Conservation (phyloP, 2,329 filamentous ascomycete genomes). For the Cordyceps farinosa region DNA sequence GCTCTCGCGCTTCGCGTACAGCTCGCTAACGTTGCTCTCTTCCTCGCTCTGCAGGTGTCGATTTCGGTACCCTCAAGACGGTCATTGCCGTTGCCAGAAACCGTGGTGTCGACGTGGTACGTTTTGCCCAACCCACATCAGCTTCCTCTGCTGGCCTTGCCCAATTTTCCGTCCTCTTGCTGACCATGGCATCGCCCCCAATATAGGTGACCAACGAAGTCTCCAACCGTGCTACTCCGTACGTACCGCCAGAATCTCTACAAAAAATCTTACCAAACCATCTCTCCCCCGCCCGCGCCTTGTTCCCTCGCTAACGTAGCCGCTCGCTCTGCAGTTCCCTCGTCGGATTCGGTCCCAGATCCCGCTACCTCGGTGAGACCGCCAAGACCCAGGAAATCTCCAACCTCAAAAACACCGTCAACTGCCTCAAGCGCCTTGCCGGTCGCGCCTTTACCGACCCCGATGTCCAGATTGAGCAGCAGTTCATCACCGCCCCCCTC, state of each 20-base stretch:
- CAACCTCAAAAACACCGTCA: slow-evolving; percentile 98
- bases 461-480: slow-evolving; percentile 88
- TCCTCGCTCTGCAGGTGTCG: slow-evolving; percentile 60
- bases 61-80: slow-evolving; percentile 95
- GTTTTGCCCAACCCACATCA: slow-evolving; percentile 42
- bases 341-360: slow-evolving; percentile 92
- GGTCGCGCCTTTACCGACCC: slow-evolving; percentile 85
- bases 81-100: slow-evolving; percentile 97
- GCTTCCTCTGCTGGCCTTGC: not conserved
- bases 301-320: slow-evolving; percentile 13
- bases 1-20: not conserved
- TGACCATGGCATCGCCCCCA: not conserved
- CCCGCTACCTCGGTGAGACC: slow-evolving; percentile 87
- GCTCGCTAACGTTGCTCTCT: not conserved
- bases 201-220: slow-evolving; percentile 95
- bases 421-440: slow-evolving; percentile 85
- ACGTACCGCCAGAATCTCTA: slow-evolving; percentile 45
- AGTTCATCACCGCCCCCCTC: slow-evolving; percentile 81
- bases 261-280: not conserved
- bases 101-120: slow-evolving; percentile 96
- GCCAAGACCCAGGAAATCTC: slow-evolving; percentile 99
- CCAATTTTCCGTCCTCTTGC: not conserved
- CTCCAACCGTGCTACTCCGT: slow-evolving; percentile 97
- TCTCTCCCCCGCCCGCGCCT: too few species aligned
- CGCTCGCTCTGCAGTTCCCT: slow-evolving; percentile 61